Evolutionary conservation across 345 rosid genomes (phyloP).

Genomic region (Eucalyptus cloeziana): DNA sequence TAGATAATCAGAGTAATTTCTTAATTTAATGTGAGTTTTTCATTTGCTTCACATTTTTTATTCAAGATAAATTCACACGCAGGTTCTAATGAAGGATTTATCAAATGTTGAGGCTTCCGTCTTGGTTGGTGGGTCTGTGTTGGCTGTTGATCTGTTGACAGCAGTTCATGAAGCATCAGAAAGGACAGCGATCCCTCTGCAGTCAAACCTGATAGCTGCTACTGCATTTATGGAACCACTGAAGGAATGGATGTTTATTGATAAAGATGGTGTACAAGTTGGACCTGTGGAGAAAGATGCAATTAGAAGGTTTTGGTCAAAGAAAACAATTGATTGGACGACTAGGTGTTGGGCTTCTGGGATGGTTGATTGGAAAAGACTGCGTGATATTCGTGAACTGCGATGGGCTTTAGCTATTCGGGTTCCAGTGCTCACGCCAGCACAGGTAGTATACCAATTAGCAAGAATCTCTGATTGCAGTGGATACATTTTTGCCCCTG

Average conservation of each 20-base stretch:
- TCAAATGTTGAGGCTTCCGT: slow-evolving; percentile 91
- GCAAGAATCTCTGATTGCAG: neutral
- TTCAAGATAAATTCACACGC: slow-evolving; percentile 2
- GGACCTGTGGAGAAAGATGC: slow-evolving; percentile 98
- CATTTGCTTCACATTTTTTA: neutral
- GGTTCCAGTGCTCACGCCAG: slow-evolving; percentile 89
- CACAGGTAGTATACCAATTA: slow-evolving; percentile 49
- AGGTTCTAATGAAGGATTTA: slow-evolving; percentile 92
- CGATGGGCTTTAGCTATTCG: slow-evolving; percentile 91
- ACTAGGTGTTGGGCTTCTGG: slow-evolving; percentile 95
- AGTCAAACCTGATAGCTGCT: slow-evolving; percentile 94
- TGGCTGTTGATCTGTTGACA: slow-evolving; percentile 96
- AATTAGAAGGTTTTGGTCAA: slow-evolving; percentile 92
- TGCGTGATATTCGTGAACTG: slow-evolving; percentile 97
- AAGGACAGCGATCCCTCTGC: slow-evolving; percentile 93
- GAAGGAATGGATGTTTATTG: slow-evolving; percentile 93
- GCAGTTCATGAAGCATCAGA: slow-evolving; percentile 95
- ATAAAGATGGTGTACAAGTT: slow-evolving; percentile 63
- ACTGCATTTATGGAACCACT: slow-evolving; percentile 99
- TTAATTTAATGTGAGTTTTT: neutral
- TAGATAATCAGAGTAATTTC: neutral
- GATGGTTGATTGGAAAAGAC: slow-evolving; percentile 90
- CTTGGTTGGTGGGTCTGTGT: slow-evolving; percentile 95
- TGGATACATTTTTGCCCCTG: neutral
- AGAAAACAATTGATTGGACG: slow-evolving; percentile 80